These are phyloP conservation scores for Pythium aquatile DNA, from an alignment of 352 stramenopile genomes.

Conservation along the genomic window DNA sequence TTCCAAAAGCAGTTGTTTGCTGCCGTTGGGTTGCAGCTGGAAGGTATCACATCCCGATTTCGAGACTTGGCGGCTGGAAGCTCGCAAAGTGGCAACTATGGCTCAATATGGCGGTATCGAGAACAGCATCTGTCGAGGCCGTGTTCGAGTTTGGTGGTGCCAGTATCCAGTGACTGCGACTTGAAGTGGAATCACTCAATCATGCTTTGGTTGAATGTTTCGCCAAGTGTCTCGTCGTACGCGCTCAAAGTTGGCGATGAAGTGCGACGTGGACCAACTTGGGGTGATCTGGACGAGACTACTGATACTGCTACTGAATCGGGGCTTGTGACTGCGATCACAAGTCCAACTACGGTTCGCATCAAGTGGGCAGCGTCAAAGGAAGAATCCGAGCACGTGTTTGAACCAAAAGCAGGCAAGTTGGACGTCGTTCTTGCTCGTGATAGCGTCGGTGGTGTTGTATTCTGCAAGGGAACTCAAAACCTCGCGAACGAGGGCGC, in stretches of 20 bases:
- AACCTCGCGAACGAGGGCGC: constrained; percentile 50
- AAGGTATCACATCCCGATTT: constrained; percentile 40
- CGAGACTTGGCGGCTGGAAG: constrained; percentile 4
- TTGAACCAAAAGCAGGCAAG: constrained; percentile 47
- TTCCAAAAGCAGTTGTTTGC: constrained; percentile 74
- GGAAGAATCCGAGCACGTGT: constrained; percentile 39
- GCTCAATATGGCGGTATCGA: constrained; percentile 3
- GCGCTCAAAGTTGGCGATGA: constrained; percentile 65
- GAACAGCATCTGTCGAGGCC: constrained; percentile 38
- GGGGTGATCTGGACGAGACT: constrained; percentile 24
- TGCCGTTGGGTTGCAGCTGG: constrained; percentile 63
- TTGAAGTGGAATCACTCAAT: constrained; percentile 76
- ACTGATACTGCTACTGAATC: constrained; percentile 11
- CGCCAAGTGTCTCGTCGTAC: constrained; percentile 40
- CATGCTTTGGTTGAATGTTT: constrained; percentile 71
- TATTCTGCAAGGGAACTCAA: constrained; percentile 74
- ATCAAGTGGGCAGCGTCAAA: constrained; percentile 46
- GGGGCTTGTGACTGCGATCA: constrained; percentile 51
- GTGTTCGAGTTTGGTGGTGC: constrained; percentile 40
- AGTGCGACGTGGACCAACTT: constrained; percentile 59
- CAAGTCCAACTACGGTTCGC: constrained; percentile 39
- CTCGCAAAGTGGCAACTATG: background rate
- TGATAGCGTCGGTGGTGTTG: constrained; percentile 52
- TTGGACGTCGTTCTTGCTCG: constrained; percentile 57
- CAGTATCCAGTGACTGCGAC: constrained; percentile 28